phyloP scores from a whole-genome alignment of 2,329 filamentous ascomycete species.

The Monosporascus sp. region DNA sequence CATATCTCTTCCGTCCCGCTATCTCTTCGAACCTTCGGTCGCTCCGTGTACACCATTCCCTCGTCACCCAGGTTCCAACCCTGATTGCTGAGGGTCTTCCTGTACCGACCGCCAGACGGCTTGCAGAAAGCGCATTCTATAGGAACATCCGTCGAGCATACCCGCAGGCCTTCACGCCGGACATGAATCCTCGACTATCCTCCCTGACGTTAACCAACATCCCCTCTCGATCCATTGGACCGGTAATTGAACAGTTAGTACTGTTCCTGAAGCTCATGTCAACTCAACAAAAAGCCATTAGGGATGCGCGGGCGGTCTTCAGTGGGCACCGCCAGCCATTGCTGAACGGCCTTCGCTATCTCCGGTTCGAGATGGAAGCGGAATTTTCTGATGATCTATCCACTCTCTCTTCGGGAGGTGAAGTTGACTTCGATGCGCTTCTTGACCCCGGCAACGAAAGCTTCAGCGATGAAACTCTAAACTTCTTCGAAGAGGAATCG shows the following conservation, averaged over 20 bases:
- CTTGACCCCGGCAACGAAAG: constrained; percentile 32
- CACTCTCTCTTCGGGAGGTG: constrained; percentile 25
- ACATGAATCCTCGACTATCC: constrained; percentile 50
- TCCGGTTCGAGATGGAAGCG: constrained; percentile 50
- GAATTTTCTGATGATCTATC: constrained; percentile 33
- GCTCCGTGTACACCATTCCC: constrained; percentile 53
- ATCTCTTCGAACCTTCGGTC: constrained; percentile 47
- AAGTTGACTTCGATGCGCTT: constrained; percentile 37
- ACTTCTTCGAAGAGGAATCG: constrained; percentile 37
- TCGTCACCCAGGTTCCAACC: constrained; percentile 50
- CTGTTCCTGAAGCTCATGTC: constrained; percentile 42
- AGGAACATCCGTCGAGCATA: constrained; percentile 40
- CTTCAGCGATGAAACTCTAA: constrained; percentile 28
- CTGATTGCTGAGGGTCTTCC: constrained; percentile 34
- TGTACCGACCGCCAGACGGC: constrained; percentile 29
- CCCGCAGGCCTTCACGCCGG: constrained; percentile 44
- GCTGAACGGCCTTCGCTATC: constrained; percentile 45
- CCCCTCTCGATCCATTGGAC: constrained; percentile 48
- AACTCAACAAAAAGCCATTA: constrained; percentile 44
- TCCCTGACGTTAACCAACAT: constrained; percentile 50
- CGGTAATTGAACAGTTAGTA: constrained; percentile 41
- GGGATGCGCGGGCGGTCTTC: constrained; percentile 17
- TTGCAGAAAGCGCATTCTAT: constrained; percentile 41
- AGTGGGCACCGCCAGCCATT: constrained; percentile 34
- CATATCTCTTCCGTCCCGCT: constrained; percentile 46